These are phyloP conservation scores for Aspergillus brasiliensis DNA, from an alignment of 2,329 filamentous ascomycete genomes.

Conservation along the genomic window DNA sequence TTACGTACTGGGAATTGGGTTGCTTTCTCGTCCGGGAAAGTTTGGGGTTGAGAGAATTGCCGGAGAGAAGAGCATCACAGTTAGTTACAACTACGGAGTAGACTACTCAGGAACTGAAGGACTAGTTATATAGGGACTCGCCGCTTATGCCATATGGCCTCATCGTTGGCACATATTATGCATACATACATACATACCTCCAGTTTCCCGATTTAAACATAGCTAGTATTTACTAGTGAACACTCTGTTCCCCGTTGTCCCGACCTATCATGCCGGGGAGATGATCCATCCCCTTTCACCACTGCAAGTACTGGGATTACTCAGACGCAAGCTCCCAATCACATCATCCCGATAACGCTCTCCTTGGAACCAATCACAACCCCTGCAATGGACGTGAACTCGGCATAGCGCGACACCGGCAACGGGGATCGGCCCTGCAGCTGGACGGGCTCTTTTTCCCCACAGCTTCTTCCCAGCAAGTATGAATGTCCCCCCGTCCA, in stretches of 20 bases:
- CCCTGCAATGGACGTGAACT: constrained; percentile 5
- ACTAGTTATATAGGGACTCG: background rate
- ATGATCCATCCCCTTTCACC: background rate
- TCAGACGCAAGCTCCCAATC: constrained; percentile 25
- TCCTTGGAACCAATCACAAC: constrained; percentile 26
- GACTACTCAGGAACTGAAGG: too few species aligned
- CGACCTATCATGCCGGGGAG: background rate
- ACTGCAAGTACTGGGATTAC: constrained; percentile 7
- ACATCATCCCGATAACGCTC: constrained; percentile 25
- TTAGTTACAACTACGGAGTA: too few species aligned
- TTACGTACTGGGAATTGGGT: constrained; percentile 34
- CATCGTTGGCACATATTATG: background rate
- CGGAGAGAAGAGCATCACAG: too few species aligned
- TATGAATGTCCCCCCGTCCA: background rate
- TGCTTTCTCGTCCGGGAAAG: background rate
- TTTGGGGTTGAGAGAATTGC: background rate
- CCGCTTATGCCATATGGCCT: background rate
- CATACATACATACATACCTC: too few species aligned
- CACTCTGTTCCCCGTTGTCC: background rate
- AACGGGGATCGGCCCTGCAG: constrained; percentile 33
- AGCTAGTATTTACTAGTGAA: background rate
- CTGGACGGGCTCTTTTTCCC: constrained; percentile 23
- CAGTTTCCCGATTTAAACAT: too few species aligned
- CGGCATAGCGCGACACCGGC: constrained; percentile 25
- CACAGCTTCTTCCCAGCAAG: constrained; percentile 16